These are phyloP conservation scores for Paspalum vaginatum DNA, from an alignment of 176 grass and related monocot species.

Conservation along the genomic window DNA sequence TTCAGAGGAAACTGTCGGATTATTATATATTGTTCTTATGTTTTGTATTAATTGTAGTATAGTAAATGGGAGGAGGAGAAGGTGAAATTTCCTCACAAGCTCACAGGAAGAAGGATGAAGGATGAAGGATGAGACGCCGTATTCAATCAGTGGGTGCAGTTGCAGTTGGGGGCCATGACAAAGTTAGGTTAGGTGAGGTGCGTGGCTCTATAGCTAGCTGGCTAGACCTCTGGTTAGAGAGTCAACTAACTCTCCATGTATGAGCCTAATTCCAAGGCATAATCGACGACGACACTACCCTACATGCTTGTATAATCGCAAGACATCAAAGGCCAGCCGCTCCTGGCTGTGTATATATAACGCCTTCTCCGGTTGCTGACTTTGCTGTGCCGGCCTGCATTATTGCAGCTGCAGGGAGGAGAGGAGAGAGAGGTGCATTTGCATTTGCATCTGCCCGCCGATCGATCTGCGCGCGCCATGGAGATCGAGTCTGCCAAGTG, in stretches of 20 bases:
- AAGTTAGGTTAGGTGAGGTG: slow-evolving; percentile 33
- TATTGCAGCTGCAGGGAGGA: too few relatives aligned
- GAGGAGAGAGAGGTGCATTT: background rate
- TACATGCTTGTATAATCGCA: background rate
- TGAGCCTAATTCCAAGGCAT: slow-evolving; percentile 24
- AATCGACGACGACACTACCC: background rate
- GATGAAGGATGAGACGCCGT: too few relatives aligned
- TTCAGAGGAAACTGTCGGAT: background rate
- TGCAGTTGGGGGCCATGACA: slow-evolving; percentile 31
- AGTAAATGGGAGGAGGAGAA: background rate
- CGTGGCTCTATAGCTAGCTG: background rate
- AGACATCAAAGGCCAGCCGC: too few relatives aligned
- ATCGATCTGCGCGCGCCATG: slow-evolving; percentile 40
- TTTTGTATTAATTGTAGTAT: too few relatives aligned
- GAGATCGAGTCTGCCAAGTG: slow-evolving; percentile 76
- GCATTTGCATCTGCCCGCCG: too few relatives aligned
- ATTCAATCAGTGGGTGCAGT: too few relatives aligned
- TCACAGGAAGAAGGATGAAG: background rate
- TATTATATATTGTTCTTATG: too few relatives aligned
- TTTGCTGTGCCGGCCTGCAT: too few relatives aligned
- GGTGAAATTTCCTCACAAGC: background rate
- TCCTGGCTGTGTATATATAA: background rate
- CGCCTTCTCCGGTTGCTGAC: background rate
- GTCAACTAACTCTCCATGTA: slow-evolving; percentile 35
- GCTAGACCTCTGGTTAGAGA: slow-evolving; percentile 3